Evolutionary conservation across 2,329 filamentous ascomycete species (phyloP).

Genomic region (Sporothrix schenckii): DNA sequence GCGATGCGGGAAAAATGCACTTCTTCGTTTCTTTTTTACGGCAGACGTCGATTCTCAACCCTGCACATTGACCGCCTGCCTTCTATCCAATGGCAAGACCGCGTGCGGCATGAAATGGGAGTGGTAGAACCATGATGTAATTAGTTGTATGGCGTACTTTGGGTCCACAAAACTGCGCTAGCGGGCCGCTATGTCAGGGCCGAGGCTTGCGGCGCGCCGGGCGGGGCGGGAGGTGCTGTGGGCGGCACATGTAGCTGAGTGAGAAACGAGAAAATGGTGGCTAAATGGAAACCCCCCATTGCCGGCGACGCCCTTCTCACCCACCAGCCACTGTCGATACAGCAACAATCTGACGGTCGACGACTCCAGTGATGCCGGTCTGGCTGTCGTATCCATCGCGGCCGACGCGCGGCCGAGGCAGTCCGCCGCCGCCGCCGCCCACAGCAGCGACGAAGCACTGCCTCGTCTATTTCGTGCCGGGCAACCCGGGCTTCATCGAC

Average conservation of each 20-base stretch:
- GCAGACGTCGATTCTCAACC: too few relatives aligned
- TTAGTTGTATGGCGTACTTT: too few relatives aligned
- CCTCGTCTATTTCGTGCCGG: slow-evolving; percentile 73
- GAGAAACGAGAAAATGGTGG: background rate
- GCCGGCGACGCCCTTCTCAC: background rate
- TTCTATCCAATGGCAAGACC: too few relatives aligned
- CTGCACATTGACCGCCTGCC: too few relatives aligned
- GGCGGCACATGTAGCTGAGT: background rate
- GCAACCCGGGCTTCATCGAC: slow-evolving; percentile 74
- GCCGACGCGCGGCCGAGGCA: background rate
- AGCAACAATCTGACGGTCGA: background rate
- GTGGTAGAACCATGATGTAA: too few relatives aligned
- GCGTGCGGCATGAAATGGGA: too few relatives aligned
- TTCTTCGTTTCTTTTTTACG: background rate
- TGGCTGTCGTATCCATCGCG: slow-evolving; percentile 34
- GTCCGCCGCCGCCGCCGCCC: background rate
- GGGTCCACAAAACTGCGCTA: background rate
- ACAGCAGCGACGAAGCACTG: slow-evolving; percentile 28
- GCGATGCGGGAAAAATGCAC: background rate
- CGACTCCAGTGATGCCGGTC: slow-evolving; percentile 28
- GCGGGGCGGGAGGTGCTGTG: background rate
- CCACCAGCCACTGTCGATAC: too few relatives aligned
- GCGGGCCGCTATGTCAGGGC: slow-evolving; percentile 14
- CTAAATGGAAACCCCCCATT: background rate
- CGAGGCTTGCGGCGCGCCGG: slow-evolving; percentile 4